Percentiles rank a stretch among this genome's conserved stretches.
Conservation (phyloP, 768 basidiomycete species). For the Boletus rex-veris region DNA sequence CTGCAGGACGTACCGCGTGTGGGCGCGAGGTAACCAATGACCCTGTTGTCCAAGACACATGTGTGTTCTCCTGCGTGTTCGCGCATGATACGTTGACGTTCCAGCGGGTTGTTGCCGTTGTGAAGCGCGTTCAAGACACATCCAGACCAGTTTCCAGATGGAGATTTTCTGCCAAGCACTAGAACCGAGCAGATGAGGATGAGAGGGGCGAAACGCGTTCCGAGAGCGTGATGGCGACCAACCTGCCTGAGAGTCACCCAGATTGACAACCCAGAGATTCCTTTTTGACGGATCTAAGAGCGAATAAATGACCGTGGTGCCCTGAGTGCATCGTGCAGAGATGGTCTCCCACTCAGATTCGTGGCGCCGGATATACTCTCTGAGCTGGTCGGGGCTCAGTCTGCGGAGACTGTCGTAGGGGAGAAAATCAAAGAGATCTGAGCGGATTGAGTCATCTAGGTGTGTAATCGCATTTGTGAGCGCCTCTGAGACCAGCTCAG, state of each 20-base stretch:
- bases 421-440: conserved; percentile 43
- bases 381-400: conserved; percentile 39
- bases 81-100: conserved; percentile 25
- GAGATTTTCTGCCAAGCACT: conserved; percentile 24
- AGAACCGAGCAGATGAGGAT: background rate
- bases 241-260: conserved; percentile 38
- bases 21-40: conserved; percentile 38
- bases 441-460: conserved; percentile 43
- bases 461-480: conserved; percentile 37
- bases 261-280: conserved; percentile 33
- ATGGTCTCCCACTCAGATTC: conserved; percentile 36
- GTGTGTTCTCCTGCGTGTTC: conserved; percentile 32
- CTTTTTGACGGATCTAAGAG: conserved; percentile 27
- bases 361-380: conserved; percentile 37
- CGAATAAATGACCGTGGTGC: conserved; percentile 32
- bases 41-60: conserved; percentile 32
- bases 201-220: background rate
- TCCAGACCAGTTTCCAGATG: conserved; percentile 20
- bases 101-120: conserved; percentile 29
- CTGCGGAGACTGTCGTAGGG: conserved; percentile 35
- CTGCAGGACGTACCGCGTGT: conserved; percentile 32
- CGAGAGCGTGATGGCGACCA: background rate
- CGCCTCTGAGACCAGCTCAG: conserved; percentile 37
- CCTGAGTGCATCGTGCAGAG: conserved; percentile 33
- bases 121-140: conserved; percentile 27